These are phyloP conservation scores for Macroventuria anomochaeta DNA, from an alignment of 2,329 filamentous ascomycete species.

Conservation along the genomic window DNA sequence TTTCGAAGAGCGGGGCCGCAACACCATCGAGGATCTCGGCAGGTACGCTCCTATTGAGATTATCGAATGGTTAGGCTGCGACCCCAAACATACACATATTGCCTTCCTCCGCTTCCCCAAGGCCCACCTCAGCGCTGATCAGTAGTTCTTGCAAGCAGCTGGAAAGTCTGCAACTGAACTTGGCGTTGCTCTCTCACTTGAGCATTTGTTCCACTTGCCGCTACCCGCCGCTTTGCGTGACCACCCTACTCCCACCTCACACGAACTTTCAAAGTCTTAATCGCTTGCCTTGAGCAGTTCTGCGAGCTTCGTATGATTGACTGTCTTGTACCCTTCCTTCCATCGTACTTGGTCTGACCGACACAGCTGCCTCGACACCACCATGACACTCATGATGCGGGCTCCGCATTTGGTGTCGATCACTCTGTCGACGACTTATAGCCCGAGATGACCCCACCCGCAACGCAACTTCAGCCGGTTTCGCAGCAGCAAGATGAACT, in stretches of 20 bases:
- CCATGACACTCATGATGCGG: neutral
- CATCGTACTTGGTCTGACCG: no score
- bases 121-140: neutral
- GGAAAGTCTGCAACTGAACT: no score
- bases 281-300: no score
- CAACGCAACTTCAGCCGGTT: neutral
- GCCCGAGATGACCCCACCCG: neutral
- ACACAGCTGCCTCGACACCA: neutral
- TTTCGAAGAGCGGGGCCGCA: constrained; percentile 30
- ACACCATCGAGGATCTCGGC: constrained; percentile 26
- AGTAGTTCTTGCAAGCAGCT: neutral
- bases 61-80: neutral
- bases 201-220: no score
- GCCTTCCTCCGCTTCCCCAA: constrained; percentile 8
- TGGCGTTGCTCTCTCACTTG: neutral
- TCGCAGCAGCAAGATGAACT: neutral
- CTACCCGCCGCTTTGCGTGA: neutral
- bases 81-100: constrained; percentile 5
- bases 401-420: neutral
- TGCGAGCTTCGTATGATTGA: no score
- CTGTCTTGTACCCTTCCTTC: no score
- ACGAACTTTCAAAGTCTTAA: no score
- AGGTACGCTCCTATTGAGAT: constrained; percentile 11
- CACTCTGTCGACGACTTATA: neutral
- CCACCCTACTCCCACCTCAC: neutral